These are phyloP conservation scores for Metschnikowia arizonensis DNA, from an alignment of 805 yeast species.

Conservation along the genomic window DNA sequence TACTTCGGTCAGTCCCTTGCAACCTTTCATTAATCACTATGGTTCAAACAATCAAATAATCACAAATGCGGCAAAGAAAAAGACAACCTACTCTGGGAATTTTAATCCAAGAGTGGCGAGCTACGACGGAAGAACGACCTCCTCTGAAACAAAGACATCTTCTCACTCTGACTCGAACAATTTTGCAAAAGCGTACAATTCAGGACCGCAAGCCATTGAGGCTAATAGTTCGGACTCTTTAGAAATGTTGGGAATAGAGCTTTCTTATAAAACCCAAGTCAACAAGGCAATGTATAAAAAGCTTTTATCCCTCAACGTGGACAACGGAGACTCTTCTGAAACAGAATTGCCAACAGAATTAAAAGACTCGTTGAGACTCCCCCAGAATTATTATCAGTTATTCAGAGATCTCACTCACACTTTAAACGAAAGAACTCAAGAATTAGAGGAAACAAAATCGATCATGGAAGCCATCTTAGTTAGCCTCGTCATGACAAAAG, in stretches of 20 bases:
- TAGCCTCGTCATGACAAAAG: conserved; percentile 23
- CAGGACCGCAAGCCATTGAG: not conserved
- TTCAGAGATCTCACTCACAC: conserved; percentile 47
- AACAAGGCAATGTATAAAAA: conserved; percentile 35
- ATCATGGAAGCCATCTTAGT: conserved; percentile 58
- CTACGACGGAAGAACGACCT: conserved; percentile 10
- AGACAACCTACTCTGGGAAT: conserved; percentile 20
- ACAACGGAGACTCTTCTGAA: conserved; percentile 4
- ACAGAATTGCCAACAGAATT: conserved; percentile 7
- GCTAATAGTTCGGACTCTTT: conserved; percentile 7
- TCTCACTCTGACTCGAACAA: conserved; percentile 4
- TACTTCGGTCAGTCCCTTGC: conserved; percentile 5
- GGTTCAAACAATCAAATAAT: conserved; percentile 7
- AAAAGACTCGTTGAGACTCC: conserved; percentile 29
- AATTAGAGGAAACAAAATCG: conserved; percentile 56
- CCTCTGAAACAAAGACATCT: conserved; percentile 12
- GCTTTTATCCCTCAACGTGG: conserved; percentile 18
- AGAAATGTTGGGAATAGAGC: conserved; percentile 45
- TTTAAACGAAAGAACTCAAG: conserved; percentile 42
- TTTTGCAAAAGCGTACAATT: not conserved
- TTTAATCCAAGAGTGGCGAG: conserved; percentile 21
- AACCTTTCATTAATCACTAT: conserved; percentile 6
- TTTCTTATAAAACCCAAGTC: conserved; percentile 51
- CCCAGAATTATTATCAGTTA: conserved; percentile 42
- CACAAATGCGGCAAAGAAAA: conserved; percentile 7